Evolutionary conservation across 148 eudicot genomes (phyloP).

Genomic region (Vaccinium macrocarpon): DNA sequence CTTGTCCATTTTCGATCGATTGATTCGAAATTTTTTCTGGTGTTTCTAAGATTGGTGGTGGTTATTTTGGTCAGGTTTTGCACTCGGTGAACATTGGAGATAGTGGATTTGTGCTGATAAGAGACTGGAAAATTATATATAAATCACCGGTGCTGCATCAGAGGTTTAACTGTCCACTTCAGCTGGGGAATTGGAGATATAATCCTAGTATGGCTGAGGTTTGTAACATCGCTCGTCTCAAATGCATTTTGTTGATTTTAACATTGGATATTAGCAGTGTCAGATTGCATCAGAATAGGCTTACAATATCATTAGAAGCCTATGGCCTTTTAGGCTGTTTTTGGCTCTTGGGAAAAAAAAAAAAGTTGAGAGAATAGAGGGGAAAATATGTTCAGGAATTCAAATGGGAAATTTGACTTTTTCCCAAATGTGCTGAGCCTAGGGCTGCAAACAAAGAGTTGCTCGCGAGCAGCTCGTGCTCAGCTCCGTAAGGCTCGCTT

Average conservation of each 20-base stretch:
- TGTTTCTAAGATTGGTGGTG: not conserved
- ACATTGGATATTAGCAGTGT: not conserved
- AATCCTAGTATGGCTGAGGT: constrained; percentile 7
- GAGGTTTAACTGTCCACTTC: constrained; percentile 10
- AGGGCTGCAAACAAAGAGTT: too few species aligned
- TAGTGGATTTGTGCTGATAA: constrained; percentile 8
- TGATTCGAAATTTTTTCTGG: too few species aligned
- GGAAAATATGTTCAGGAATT: not conserved
- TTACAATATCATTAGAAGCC: not conserved
- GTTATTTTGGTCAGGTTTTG: not conserved
- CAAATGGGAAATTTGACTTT: too few species aligned
- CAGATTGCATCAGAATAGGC: not conserved
- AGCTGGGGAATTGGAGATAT: not conserved
- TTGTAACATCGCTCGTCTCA: not conserved
- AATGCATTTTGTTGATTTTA: not conserved
- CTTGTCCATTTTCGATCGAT: not conserved
- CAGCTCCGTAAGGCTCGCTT: too few species aligned
- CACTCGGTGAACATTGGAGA: constrained; percentile 18
- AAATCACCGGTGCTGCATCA: constrained; percentile 9
- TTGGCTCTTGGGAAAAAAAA: not conserved
- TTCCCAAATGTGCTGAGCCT: too few species aligned
- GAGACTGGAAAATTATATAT: not conserved
- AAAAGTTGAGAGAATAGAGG: not conserved
- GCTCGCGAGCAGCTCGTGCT: too few species aligned
- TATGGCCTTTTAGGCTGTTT: not conserved